These are phyloP conservation scores for Endotrypanum monterogeii DNA, from an alignment of 208 protist genomes.

Conservation along the genomic window DNA sequence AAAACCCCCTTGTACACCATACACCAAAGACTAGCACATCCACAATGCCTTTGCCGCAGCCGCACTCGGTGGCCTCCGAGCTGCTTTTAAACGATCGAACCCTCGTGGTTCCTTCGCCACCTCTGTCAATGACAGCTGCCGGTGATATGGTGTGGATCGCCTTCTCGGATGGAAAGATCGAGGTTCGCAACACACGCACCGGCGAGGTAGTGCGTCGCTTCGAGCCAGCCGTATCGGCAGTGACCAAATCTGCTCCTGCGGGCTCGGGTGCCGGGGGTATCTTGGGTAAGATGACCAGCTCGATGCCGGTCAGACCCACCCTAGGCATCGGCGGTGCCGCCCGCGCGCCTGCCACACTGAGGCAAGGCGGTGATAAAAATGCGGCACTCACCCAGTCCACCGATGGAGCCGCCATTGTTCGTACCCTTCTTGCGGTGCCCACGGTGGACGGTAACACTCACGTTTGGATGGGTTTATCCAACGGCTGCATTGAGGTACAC, in stretches of 20 bases:
- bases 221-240: slow-evolving; percentile 22
- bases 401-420: slow-evolving; percentile 13
- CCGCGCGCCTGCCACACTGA: neutral
- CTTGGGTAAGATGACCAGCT: slow-evolving; percentile 18
- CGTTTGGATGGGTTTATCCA: slow-evolving; percentile 83
- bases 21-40: neutral
- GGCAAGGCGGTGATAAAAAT: neutral
- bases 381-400: neutral
- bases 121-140: slow-evolving; percentile 51
- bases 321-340: neutral
- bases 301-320: neutral
- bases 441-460: slow-evolving; percentile 31
- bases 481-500: slow-evolving; percentile 76
- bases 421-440: slow-evolving; percentile 37
- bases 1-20: neutral
- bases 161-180: slow-evolving; percentile 48
- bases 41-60: slow-evolving; percentile 1
- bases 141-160: slow-evolving; percentile 75
- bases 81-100: slow-evolving; percentile 67
- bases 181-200: slow-evolving; percentile 75
- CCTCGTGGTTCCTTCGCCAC: slow-evolving; percentile 42
- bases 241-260: neutral
- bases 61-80: slow-evolving; percentile 37
- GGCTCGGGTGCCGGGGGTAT: slow-evolving; percentile 10
- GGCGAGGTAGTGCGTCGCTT: slow-evolving; percentile 59